Conservation (phyloP, 2,329 filamentous ascomycete genomes). For the Penicillium sp. region DNA sequence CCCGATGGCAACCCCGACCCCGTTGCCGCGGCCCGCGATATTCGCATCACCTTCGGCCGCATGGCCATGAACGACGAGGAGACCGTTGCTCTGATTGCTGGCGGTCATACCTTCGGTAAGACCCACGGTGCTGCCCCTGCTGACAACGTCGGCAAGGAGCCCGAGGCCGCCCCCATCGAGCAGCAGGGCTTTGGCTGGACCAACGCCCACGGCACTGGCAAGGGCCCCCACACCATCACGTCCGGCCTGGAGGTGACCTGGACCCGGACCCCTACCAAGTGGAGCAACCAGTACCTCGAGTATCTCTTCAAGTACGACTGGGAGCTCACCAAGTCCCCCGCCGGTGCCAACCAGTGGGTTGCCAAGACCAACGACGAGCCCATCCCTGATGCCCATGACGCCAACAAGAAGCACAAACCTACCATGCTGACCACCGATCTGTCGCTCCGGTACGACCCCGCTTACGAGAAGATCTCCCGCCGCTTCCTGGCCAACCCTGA, state of each 20-base stretch:
- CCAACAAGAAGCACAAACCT: slow-evolving; percentile 71
- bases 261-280: slow-evolving; percentile 74
- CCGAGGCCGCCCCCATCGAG: slow-evolving; percentile 64
- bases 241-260: slow-evolving; percentile 77
- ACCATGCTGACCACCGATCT: slow-evolving; percentile 77
- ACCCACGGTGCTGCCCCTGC: slow-evolving; percentile 71
- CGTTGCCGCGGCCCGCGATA: slow-evolving; percentile 68
- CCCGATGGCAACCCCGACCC: slow-evolving; percentile 73
- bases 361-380: slow-evolving; percentile 67
- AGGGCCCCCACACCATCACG: slow-evolving; percentile 72
- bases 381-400: slow-evolving; percentile 71
- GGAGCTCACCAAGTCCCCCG: slow-evolving; percentile 74
- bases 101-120: slow-evolving; percentile 79
- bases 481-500: slow-evolving; percentile 69
- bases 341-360: slow-evolving; percentile 74
- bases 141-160: slow-evolving; percentile 67
- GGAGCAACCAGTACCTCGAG: slow-evolving; percentile 73
- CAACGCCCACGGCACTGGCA: slow-evolving; percentile 65
- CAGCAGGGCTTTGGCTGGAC: slow-evolving; percentile 72
- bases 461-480: slow-evolving; percentile 74
- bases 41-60: slow-evolving; percentile 71
- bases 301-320: slow-evolving; percentile 79
- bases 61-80: slow-evolving; percentile 86
- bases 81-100: slow-evolving; percentile 76
- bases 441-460: slow-evolving; percentile 69